Percentiles rank a stretch among this genome's conserved stretches.
Evolutionary conservation across 2,329 filamentous ascomycete species (phyloP).

Genomic region (Phoma herbarum): DNA sequence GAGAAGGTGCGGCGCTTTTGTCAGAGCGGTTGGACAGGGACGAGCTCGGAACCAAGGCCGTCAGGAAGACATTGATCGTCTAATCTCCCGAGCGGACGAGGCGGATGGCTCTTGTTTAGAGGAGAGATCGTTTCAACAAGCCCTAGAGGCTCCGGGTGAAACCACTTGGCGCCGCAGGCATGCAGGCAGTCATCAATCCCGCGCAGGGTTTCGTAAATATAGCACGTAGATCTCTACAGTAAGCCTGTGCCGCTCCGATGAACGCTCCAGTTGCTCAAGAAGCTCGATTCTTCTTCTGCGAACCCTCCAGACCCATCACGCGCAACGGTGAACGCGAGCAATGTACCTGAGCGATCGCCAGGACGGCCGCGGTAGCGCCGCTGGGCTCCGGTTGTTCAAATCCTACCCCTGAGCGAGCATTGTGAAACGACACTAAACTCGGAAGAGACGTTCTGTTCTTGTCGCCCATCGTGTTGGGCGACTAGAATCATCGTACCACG

Average conservation of each 20-base stretch:
- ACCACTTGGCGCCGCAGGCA: slow-evolving; percentile 49
- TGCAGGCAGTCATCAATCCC: slow-evolving; percentile 45
- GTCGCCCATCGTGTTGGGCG: slow-evolving; percentile 39
- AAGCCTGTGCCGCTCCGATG: slow-evolving; percentile 25
- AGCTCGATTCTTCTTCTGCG: slow-evolving; percentile 8
- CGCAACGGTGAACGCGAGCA: slow-evolving; percentile 22
- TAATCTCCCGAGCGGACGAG: slow-evolving; percentile 51
- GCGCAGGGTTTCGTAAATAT: slow-evolving; percentile 45
- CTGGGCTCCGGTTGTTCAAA: slow-evolving; percentile 33
- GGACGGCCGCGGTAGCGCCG: slow-evolving; percentile 40
- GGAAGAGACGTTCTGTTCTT: slow-evolving; percentile 31
- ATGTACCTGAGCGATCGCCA: slow-evolving; percentile 39
- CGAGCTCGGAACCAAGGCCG: slow-evolving; percentile 47
- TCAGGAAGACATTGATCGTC: slow-evolving; percentile 53
- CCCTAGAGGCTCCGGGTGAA: slow-evolving; percentile 37
- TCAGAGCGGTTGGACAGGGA: slow-evolving; percentile 40
- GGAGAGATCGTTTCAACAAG: slow-evolving; percentile 46
- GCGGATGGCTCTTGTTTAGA: slow-evolving; percentile 52
- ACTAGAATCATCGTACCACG: slow-evolving; percentile 31
- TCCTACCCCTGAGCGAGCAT: slow-evolving; percentile 27
- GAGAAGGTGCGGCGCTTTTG: slow-evolving; percentile 48
- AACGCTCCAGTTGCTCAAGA: slow-evolving; percentile 11
- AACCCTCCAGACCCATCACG: slow-evolving; percentile 20
- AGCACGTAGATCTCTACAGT: slow-evolving; percentile 35
- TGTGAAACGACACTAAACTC: slow-evolving; percentile 42